A percentile compares a stretch with the other conserved stretches of the same genome.
phyloP scores from a whole-genome alignment of 495 filamentous ascomycete genomes.

The Annulohypoxylon nitens region DNA sequence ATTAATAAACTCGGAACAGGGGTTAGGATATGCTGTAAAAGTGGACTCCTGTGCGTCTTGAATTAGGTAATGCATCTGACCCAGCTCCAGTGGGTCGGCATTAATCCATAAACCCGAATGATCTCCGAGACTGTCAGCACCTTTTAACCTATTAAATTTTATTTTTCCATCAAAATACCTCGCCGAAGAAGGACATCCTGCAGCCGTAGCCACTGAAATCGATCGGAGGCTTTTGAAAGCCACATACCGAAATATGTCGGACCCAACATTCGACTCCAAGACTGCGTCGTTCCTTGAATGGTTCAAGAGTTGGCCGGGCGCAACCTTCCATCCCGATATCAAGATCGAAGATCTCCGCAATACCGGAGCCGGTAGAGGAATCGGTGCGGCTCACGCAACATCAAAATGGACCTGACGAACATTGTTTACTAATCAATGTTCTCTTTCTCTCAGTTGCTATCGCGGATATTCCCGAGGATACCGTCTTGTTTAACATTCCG shows the following conservation, averaged over 20 bases:
- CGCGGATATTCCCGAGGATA: conserved; percentile 59
- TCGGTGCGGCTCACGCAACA: conserved; percentile 52
- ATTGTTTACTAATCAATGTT: conserved; percentile 27
- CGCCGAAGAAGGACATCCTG: conserved; percentile 2
- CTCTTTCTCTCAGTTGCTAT: conserved; percentile 54
- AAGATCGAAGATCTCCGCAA: conserved; percentile 58
- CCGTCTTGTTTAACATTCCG: conserved; percentile 63
- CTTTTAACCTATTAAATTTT: conserved; percentile 22
- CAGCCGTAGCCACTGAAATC: conserved; percentile 1
- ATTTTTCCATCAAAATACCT: conserved; percentile 25
- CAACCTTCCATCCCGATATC: conserved; percentile 61
- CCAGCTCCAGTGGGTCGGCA: not conserved
- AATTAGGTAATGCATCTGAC: not conserved
- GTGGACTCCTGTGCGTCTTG: not conserved
- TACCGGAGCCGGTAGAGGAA: conserved; percentile 58
- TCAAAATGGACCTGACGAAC: conserved; percentile 4
- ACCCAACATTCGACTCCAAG: conserved; percentile 49
- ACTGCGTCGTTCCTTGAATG: conserved; percentile 58
- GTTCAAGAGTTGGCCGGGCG: conserved; percentile 60
- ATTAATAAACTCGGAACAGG: not conserved
- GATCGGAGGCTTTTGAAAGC: not conserved
- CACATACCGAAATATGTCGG: conserved; percentile 41
- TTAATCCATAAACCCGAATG: conserved; percentile 24
- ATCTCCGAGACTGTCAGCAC: conserved; percentile 24
- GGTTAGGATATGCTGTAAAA: not conserved